A percentile compares a stretch with the other conserved stretches of the same genome.
Conservation (phyloP, 2,329 filamentous ascomycete species). For the Chrysosporium queenslandicum region DNA sequence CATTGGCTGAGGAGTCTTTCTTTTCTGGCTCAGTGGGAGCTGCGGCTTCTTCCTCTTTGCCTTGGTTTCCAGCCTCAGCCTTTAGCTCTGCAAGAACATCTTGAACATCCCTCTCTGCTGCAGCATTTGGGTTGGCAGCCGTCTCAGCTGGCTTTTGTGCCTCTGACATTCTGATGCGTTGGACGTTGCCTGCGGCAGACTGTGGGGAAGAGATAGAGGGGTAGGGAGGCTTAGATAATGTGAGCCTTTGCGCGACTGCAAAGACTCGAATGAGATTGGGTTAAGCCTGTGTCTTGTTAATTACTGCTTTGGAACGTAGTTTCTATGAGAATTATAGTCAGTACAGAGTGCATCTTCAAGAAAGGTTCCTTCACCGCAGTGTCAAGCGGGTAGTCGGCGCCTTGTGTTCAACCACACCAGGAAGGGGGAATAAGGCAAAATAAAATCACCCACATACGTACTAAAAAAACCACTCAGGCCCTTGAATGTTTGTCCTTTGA, state of each 20-base stretch:
- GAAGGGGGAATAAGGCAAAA: neutral
- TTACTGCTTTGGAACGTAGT: neutral
- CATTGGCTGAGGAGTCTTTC: constrained; percentile 29
- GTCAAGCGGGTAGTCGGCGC: neutral
- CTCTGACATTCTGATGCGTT: constrained; percentile 26
- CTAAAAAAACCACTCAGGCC: neutral
- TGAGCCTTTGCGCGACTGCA: neutral
- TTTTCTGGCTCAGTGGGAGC: constrained; percentile 17
- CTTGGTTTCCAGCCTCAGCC: constrained; percentile 21
- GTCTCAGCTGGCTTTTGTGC: constrained; percentile 29
- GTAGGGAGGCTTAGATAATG: neutral
- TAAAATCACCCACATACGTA: neutral
- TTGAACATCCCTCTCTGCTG: constrained; percentile 40
- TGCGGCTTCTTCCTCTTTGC: constrained; percentile 8
- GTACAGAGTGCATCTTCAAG: neutral
- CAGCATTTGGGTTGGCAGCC: constrained; percentile 27
- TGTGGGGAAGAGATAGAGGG: neutral
- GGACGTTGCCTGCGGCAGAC: neutral
- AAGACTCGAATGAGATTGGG: neutral
- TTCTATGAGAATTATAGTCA: neutral
- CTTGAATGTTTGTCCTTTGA: neutral
- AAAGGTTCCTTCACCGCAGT: neutral
- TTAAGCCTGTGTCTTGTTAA: neutral
- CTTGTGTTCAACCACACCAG: neutral
- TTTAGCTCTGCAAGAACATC: constrained; percentile 39